Conservation (phyloP, 495 filamentous ascomycete species). For the Massariosphaeria phaeospora region DNA sequence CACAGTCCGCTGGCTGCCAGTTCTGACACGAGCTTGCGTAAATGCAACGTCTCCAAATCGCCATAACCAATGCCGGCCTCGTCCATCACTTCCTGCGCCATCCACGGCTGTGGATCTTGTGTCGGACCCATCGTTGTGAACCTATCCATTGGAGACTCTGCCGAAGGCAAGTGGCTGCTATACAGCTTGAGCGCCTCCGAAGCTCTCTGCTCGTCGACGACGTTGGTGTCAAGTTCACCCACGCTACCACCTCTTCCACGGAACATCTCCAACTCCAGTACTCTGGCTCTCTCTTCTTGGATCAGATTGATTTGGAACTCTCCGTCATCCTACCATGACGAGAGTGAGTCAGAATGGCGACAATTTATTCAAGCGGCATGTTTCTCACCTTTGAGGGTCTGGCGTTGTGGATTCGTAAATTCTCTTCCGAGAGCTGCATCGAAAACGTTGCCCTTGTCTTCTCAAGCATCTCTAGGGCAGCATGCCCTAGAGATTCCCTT, state of each 20-base stretch:
- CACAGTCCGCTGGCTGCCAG: not conserved
- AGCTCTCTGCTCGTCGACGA: not conserved
- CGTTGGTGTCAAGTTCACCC: constrained; percentile 5
- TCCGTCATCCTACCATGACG: constrained; percentile 8
- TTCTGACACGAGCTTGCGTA: constrained; percentile 17
- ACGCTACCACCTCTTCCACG: constrained; percentile 2
- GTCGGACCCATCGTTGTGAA: constrained; percentile 14
- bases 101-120: constrained; percentile 25
- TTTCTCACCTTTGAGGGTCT: constrained; percentile 14
- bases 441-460: no score
- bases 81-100: constrained; percentile 14
- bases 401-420: constrained; percentile 17
- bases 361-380: not conserved
- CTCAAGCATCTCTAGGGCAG: no score
- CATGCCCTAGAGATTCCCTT: no score
- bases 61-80: constrained; percentile 5
- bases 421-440: constrained; percentile 18
- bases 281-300: constrained; percentile 7
- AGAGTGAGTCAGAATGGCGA: not conserved
- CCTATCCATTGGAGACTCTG: constrained; percentile 19
- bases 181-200: constrained; percentile 24
- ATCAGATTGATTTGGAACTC: constrained; percentile 11
- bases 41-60: constrained; percentile 20
- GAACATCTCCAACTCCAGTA: constrained; percentile 8
- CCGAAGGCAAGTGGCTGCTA: constrained; percentile 4